These are phyloP conservation scores for Linum tenue DNA, from an alignment of 345 rosid genomes.

Conservation along the genomic window DNA sequence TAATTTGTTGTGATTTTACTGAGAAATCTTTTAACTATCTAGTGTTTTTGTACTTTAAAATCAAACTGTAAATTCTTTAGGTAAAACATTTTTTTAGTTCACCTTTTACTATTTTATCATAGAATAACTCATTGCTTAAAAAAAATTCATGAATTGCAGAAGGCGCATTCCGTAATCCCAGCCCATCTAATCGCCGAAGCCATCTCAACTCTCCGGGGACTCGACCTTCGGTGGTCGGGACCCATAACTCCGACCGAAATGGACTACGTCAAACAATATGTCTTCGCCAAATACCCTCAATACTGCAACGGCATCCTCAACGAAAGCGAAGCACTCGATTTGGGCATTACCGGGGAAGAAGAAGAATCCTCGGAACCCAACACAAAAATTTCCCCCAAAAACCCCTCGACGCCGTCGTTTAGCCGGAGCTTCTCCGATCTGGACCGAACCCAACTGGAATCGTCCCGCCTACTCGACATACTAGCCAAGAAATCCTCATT, in stretches of 20 bases:
- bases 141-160: slow-evolving; percentile 20
- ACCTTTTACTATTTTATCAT: too few relatives aligned
- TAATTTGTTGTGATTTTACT: too few relatives aligned
- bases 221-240: slow-evolving; percentile 65
- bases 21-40: too few relatives aligned
- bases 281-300: slow-evolving; percentile 57
- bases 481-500: slow-evolving; percentile 47
- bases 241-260: slow-evolving; percentile 60
- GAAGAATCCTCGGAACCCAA: slow-evolving; percentile 23
- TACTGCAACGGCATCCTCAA: slow-evolving; percentile 41
- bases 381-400: slow-evolving; percentile 28
- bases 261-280: slow-evolving; percentile 53
- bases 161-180: slow-evolving; percentile 34
- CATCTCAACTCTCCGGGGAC: slow-evolving; percentile 41
- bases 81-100: too few relatives aligned
- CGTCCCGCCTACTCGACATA: slow-evolving; percentile 44
- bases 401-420: slow-evolving; percentile 26
- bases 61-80: too few relatives aligned
- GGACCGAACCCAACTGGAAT: slow-evolving; percentile 34
- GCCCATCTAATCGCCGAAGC: slow-evolving; percentile 56
- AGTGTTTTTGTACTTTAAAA: too few relatives aligned
- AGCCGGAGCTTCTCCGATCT: slow-evolving; percentile 35
- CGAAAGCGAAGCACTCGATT: slow-evolving; percentile 20
- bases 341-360: slow-evolving; percentile 31
- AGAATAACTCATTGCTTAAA: too few relatives aligned